These are phyloP conservation scores for Agrocybe pediades DNA, from an alignment of 768 basidiomycete species.

Conservation along the genomic window DNA sequence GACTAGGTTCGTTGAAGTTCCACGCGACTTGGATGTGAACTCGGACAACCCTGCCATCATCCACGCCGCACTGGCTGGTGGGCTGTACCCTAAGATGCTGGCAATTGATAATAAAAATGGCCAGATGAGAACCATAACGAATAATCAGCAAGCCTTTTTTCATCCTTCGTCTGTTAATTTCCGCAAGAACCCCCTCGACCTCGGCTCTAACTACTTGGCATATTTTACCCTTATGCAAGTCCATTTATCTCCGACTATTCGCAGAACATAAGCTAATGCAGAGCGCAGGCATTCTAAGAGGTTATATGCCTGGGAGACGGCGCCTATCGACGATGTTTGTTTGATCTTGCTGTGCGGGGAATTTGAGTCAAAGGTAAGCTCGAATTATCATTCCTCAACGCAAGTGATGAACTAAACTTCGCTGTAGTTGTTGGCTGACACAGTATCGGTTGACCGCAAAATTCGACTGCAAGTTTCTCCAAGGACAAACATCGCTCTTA, in stretches of 20 bases:
- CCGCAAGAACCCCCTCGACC: slow-evolving; percentile 62
- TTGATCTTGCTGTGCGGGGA: slow-evolving; percentile 89
- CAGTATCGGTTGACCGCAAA: slow-evolving; percentile 83
- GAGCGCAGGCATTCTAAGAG: slow-evolving; percentile 85
- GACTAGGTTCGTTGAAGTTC: slow-evolving; percentile 76
- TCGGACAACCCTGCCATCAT: slow-evolving; percentile 66
- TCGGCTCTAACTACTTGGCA: slow-evolving; percentile 71
- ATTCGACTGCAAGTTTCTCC: slow-evolving; percentile 70
- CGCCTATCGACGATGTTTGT: slow-evolving; percentile 83
- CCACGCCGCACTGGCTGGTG: slow-evolving; percentile 81
- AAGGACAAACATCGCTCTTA: slow-evolving; percentile 78
- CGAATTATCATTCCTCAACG: neutral
- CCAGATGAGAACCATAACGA: slow-evolving; percentile 77
- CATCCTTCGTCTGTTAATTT: slow-evolving; percentile 96
- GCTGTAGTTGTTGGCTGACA: slow-evolving; percentile 66
- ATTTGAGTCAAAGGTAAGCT: slow-evolving; percentile 73
- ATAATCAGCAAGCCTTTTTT: slow-evolving; percentile 76
- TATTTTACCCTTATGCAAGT: slow-evolving; percentile 90
- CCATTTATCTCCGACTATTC: neutral
- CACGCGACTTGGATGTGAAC: slow-evolving; percentile 70
- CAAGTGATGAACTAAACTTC: neutral
- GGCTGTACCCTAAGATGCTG: slow-evolving; percentile 90
- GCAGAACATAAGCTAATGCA: neutral
- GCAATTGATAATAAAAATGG: slow-evolving; percentile 59
- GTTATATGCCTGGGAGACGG: slow-evolving; percentile 91